A percentile compares a stretch with the other conserved stretches of the same genome.
Evolutionary conservation across 192 early-diverging fungal genomes (phyloP).

Genomic region (Thoreauomyces humboldtii): DNA sequence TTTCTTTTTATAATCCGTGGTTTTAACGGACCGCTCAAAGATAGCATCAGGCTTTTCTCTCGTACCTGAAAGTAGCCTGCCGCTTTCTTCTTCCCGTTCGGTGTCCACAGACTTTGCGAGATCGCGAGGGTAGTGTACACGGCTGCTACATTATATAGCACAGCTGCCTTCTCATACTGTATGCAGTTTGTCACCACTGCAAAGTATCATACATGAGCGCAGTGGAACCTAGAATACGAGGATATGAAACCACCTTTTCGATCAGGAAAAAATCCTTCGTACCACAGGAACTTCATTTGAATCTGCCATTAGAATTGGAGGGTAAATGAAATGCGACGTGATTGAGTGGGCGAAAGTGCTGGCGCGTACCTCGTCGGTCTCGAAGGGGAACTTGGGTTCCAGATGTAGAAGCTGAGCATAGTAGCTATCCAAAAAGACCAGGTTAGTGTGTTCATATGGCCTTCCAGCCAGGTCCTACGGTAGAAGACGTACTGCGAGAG

Average conservation of each 20-base stretch:
- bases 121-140: constrained; percentile 46
- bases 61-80: constrained; percentile 50
- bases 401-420: constrained; percentile 49
- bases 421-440: no score
- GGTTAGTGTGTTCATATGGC: no score
- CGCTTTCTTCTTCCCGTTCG: constrained; percentile 45
- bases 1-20: no score
- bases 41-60: no score
- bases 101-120: constrained; percentile 34
- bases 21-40: no score
- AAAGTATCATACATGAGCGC: background rate
- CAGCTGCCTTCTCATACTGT: constrained; percentile 58
- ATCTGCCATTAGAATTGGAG: no score
- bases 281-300: constrained; percentile 51
- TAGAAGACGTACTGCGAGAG: constrained; percentile 46
- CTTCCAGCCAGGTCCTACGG: no score
- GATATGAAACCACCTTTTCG: constrained; percentile 22
- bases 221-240: background rate
- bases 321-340: no score
- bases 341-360: background rate
- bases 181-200: constrained; percentile 49
- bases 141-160: constrained; percentile 53
- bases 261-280: constrained; percentile 41
- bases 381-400: constrained; percentile 53
- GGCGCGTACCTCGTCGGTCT: constrained; percentile 36